Percentiles rank a stretch among this genome's conserved stretches.
Conservation (phyloP, 768 basidiomycete species). For the Rhizopogon salebrosus region DNA sequence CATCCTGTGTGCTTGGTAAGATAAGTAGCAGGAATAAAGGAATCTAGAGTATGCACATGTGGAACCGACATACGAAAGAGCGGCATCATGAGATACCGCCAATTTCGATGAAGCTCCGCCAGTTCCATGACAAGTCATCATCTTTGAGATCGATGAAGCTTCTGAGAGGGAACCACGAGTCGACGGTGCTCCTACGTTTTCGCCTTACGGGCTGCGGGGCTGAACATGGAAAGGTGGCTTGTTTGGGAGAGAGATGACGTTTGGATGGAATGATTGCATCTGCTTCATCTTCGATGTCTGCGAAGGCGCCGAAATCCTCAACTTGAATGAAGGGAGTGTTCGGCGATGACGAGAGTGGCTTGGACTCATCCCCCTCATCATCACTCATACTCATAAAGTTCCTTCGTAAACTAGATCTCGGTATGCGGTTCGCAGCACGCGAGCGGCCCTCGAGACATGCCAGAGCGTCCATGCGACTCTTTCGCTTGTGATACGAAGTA, state of each 20-base stretch:
- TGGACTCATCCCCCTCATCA: slow-evolving; percentile 46
- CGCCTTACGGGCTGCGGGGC: slow-evolving; percentile 12
- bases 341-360: slow-evolving; percentile 2
- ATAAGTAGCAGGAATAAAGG: slow-evolving; percentile 12
- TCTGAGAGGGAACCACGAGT: slow-evolving; percentile 50
- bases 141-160: slow-evolving; percentile 65
- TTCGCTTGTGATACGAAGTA: slow-evolving; percentile 39
- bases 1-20: slow-evolving; percentile 6
- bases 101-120: slow-evolving; percentile 64
- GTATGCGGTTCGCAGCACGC: slow-evolving; percentile 15
- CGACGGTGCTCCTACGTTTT: slow-evolving; percentile 38
- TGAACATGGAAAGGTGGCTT: slow-evolving; percentile 8
- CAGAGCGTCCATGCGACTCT: slow-evolving; percentile 55
- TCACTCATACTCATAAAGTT: slow-evolving; percentile 71
- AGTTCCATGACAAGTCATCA: slow-evolving; percentile 43
- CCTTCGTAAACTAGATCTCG: slow-evolving; percentile 16
- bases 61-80: not conserved
- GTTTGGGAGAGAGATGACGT: slow-evolving; percentile 8
- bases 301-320: slow-evolving; percentile 21
- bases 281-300: slow-evolving; percentile 29
- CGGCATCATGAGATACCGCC: slow-evolving; percentile 22
- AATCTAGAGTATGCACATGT: slow-evolving; percentile 4
- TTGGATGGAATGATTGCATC: slow-evolving; percentile 18
- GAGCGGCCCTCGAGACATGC: slow-evolving; percentile 59
- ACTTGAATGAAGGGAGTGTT: slow-evolving; percentile 9